Percentiles rank a stretch among this genome's conserved stretches.
These are phyloP conservation scores for Ogataea pignaliae DNA, from an alignment of 805 yeast species.

Conservation along the genomic window DNA sequence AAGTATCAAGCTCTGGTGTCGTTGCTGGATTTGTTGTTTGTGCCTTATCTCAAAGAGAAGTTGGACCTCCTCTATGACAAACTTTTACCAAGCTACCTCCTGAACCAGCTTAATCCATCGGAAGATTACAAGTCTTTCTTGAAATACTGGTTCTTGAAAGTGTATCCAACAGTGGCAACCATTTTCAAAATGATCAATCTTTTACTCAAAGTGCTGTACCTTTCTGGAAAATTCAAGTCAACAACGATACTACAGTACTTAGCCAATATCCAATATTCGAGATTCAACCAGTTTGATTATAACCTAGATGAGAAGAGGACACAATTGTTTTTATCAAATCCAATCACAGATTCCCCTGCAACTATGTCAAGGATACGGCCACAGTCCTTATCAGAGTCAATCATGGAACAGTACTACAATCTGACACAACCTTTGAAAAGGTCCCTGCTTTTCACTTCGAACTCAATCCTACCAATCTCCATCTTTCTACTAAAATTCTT, in stretches of 20 bases:
- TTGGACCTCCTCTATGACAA: constrained; percentile 59
- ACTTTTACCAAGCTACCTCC: constrained; percentile 53
- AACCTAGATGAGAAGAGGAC: constrained; percentile 31
- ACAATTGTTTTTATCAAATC: constrained; percentile 7
- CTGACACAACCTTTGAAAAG: constrained; percentile 21
- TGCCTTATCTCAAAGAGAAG: constrained; percentile 68
- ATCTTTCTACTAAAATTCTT: constrained; percentile 77
- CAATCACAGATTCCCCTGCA: constrained; percentile 1
- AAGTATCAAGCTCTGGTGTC: constrained; percentile 49
- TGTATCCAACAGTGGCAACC: constrained; percentile 59
- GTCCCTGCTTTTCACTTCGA: constrained; percentile 23
- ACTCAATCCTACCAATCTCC: constrained; percentile 68
- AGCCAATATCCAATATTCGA: constrained; percentile 59
- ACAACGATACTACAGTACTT: constrained; percentile 59
- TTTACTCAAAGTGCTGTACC: constrained; percentile 54
- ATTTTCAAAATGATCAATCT: constrained; percentile 46
- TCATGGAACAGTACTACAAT: constrained; percentile 15
- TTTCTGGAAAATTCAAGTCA: constrained; percentile 62
- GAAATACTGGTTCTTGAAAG: constrained; percentile 43
- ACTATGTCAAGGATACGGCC: constrained; percentile 36
- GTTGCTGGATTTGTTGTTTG: constrained; percentile 55
- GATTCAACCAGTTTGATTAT: constrained; percentile 52
- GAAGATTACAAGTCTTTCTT: constrained; percentile 23
- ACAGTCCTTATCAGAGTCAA: constrained; percentile 34
- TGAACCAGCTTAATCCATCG: constrained; percentile 38